Percentiles rank a stretch among this genome's conserved stretches.
Evolutionary conservation across 345 rosid species (phyloP).

Genomic region (sweet orange (Citrus sinensis)): DNA sequence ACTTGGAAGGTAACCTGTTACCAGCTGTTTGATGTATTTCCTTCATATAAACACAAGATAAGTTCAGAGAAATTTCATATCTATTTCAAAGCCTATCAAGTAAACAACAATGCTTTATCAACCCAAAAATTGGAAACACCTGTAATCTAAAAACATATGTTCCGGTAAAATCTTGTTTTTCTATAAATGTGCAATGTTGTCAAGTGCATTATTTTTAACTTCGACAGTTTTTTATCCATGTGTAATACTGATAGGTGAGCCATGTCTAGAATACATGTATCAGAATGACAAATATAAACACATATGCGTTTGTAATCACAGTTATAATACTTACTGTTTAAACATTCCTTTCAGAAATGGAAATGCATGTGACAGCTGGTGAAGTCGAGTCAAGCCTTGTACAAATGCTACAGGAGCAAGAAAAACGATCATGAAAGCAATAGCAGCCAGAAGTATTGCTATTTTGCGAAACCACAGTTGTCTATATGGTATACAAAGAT

Average conservation of each 20-base stretch:
- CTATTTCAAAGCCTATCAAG: neutral
- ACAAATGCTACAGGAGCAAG: conserved; percentile 71
- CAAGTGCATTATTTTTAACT: neutral
- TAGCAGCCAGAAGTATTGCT: conserved; percentile 55
- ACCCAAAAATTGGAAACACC: neutral
- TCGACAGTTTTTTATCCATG: neutral
- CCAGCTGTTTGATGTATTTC: conserved; percentile 43
- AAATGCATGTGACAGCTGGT: conserved; percentile 42
- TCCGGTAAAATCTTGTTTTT: too few species aligned
- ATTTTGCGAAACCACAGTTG: conserved; percentile 89
- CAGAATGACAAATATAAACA: neutral
- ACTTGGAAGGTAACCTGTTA: conserved; percentile 97
- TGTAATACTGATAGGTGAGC: conserved; percentile 7
- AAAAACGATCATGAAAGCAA: conserved; percentile 71
- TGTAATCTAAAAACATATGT: neutral
- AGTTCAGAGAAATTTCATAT: neutral
- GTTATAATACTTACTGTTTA: conserved; percentile 47
- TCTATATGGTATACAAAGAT: conserved; percentile 70
- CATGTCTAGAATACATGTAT: neutral
- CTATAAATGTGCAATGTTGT: neutral
- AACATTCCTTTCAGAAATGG: conserved; percentile 62
- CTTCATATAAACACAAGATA: conserved; percentile 33
- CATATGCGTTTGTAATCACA: conserved; percentile 7
- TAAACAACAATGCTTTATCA: neutral
- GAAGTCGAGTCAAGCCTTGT: conserved; percentile 79